phyloP scores from a whole-genome alignment of 305 asterid species.

The Fraxinus greggii region DNA sequence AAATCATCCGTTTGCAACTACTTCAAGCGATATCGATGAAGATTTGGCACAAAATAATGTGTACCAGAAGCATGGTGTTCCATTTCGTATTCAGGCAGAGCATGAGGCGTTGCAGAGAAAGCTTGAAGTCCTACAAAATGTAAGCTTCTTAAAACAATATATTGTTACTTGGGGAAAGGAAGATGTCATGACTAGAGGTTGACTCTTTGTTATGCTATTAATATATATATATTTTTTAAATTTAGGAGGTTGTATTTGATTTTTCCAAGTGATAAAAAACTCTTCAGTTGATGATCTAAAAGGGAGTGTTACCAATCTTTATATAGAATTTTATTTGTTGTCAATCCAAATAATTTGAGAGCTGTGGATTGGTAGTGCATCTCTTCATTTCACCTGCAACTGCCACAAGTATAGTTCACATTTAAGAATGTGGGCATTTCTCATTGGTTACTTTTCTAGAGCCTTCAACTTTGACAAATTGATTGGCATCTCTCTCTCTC shows the following conservation, averaged over 20 bases:
- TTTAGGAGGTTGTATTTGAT: background rate
- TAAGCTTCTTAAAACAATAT: slow-evolving; percentile 31
- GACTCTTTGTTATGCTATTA: background rate
- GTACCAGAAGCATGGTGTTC: slow-evolving; percentile 92
- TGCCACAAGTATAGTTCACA: background rate
- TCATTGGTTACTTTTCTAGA: background rate
- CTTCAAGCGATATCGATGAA: slow-evolving; percentile 89
- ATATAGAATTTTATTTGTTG: background rate
- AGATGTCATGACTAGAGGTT: background rate
- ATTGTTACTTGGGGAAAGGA: background rate
- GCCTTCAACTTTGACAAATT: background rate
- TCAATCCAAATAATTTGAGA: background rate
- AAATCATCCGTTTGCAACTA: slow-evolving; percentile 97
- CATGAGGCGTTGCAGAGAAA: slow-evolving; percentile 94
- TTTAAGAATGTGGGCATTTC: background rate
- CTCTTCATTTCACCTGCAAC: background rate
- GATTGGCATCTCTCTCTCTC: background rate
- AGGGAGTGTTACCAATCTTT: background rate
- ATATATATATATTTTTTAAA: background rate
- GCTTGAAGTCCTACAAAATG: slow-evolving; percentile 90
- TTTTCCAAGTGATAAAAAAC: background rate
- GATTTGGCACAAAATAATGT: slow-evolving; percentile 87
- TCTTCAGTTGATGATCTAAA: background rate
- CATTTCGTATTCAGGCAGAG: slow-evolving; percentile 91
- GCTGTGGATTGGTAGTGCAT: background rate